phyloP scores from a whole-genome alignment of 2,329 filamentous ascomycete genomes.

The Cladophialophora exuberans region DNA sequence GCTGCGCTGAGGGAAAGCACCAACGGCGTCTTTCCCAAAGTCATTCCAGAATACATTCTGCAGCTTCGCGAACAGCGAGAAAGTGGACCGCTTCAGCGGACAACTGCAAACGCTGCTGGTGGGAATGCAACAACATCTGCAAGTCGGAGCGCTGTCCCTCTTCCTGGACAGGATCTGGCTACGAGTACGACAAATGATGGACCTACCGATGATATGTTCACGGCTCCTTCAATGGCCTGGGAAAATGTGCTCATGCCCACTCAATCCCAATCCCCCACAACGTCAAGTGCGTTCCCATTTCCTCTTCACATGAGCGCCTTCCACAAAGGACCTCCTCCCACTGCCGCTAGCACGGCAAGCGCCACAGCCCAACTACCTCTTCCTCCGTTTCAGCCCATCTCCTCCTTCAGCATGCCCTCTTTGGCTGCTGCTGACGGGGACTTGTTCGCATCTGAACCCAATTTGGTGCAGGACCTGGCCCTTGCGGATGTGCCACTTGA shows the following conservation, averaged over 20 bases:
- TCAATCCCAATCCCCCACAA: too few species aligned
- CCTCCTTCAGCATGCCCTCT: too few species aligned
- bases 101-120: neutral
- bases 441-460: conserved; percentile 25
- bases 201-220: too few species aligned
- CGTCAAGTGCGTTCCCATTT: too few species aligned
- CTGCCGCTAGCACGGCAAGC: neutral
- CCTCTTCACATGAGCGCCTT: too few species aligned
- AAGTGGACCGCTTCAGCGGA: neutral
- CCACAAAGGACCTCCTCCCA: neutral
- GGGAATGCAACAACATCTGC: neutral
- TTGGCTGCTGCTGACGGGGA: neutral
- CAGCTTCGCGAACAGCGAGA: conserved; percentile 29
- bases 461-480: conserved; percentile 23
- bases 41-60: conserved; percentile 29
- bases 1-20: conserved; percentile 23
- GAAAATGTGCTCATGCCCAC: neutral
- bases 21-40: conserved; percentile 25
- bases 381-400: conserved; percentile 12
- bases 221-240: too few species aligned
- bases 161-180: too few species aligned
- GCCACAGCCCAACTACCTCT: conserved; percentile 15
- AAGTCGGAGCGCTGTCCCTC: neutral
- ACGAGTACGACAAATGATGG: too few species aligned
- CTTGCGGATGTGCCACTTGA: conserved; percentile 29